Evolutionary conservation across 495 filamentous ascomycete genomes (phyloP), one percentile per base, ranked within the genome.

Genomic region (Thozetella sp.): DNA sequence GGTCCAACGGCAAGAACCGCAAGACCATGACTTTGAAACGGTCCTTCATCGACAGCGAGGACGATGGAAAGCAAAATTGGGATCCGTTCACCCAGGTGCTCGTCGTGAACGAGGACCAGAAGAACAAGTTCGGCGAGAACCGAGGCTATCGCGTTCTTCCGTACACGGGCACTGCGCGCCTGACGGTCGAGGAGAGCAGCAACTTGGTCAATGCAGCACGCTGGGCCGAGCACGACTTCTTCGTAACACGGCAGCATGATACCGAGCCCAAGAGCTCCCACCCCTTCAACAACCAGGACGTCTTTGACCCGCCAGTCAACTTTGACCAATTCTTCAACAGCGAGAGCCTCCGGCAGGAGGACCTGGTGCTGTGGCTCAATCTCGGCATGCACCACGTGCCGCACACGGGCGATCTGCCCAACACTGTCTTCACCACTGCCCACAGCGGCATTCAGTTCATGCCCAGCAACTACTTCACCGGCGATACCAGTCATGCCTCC

Each of bases 321-420:
- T 87, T 87, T 63, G 69, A 59, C 53, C 76, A 79, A 43, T 87
- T 83, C 66, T 80, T 86, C 53, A 68, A 87, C 57, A 76, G 76
- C 57, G 85, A 87, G 67, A 64, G 37, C 20, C 67, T 86, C 25
- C 67, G 72, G 25, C 77, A 85, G 65, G 82, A 83, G 61, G 86
- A 86, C 63, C 55, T 88, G 50, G 79, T 82, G 40, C 46, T 82
- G n/a, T 81, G 76, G 69, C 75, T 84, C 63, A 83, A 85, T 61
- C 68, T 87, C 9, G 83, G 83, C 19, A 84, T 82, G 73, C 82
- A 87, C 62, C 84, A 86, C 63, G 66, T 86, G 22, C 83, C 84
- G 17, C 77, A 84, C 65, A 78, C 81, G 13, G 78, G 77, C 25
- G 83, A 86, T 57, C 63, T 84, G 4, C 83, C 83, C 46, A 84